These are phyloP conservation scores for Lolium rigidum DNA, from an alignment of 176 grass and related monocot species.

Conservation along the genomic window DNA sequence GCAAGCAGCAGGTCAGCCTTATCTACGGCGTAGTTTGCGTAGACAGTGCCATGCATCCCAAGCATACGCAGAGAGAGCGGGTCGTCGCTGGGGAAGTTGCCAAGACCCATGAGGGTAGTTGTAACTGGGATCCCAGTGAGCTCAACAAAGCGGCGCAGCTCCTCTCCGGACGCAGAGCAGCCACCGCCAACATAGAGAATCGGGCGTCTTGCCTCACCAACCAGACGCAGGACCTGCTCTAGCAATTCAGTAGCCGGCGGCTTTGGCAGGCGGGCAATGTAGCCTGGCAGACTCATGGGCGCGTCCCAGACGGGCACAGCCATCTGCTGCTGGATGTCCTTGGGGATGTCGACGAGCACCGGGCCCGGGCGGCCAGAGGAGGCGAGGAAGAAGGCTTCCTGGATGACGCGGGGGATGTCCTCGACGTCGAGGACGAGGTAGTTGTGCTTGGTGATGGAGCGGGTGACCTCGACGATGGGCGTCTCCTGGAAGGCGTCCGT, in stretches of 20 bases:
- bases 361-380: slow-evolving; percentile 77
- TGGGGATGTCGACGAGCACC: slow-evolving; percentile 91
- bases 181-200: slow-evolving; percentile 94
- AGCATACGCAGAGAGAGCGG: slow-evolving; percentile 84
- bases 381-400: slow-evolving; percentile 91
- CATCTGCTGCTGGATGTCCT: slow-evolving; percentile 96
- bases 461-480: slow-evolving; percentile 98
- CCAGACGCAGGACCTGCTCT: slow-evolving; percentile 83
- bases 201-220: slow-evolving; percentile 71
- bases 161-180: slow-evolving; percentile 73
- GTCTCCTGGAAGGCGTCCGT: slow-evolving; percentile 99
- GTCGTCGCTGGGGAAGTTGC: slow-evolving; percentile 76
- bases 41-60: slow-evolving; percentile 97
- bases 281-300: slow-evolving; percentile 65
- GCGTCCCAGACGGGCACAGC: slow-evolving; percentile 74
- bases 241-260: slow-evolving; percentile 58
- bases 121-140: slow-evolving; percentile 85
- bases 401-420: slow-evolving; percentile 83
- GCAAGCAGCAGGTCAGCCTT: too few species aligned
- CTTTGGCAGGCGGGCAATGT: slow-evolving; percentile 85
- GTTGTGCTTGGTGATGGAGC: slow-evolving; percentile 98
- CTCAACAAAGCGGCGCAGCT: slow-evolving; percentile 74
- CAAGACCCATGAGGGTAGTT: slow-evolving; percentile 95
- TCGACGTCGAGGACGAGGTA: slow-evolving; percentile 86
- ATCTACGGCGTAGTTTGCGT: slow-evolving; percentile 90